Conservation (phyloP, 2,329 filamentous ascomycete genomes). For the Neospermospora avenae region DNA sequence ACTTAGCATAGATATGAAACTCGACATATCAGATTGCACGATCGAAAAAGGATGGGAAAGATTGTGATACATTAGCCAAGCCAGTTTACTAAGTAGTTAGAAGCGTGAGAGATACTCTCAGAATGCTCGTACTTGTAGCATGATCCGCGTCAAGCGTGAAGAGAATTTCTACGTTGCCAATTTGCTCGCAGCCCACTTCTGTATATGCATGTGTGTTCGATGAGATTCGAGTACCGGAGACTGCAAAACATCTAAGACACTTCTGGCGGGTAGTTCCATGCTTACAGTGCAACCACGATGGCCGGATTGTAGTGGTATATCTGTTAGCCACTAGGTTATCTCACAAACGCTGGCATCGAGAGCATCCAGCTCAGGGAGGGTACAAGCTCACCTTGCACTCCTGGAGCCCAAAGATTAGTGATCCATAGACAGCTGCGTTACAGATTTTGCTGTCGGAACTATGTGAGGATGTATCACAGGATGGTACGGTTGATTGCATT, state of each 20-base stretch:
- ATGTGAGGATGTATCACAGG: background rate
- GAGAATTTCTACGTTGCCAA: too few relatives aligned
- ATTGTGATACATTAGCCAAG: too few relatives aligned
- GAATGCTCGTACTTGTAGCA: too few relatives aligned
- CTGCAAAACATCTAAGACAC: background rate
- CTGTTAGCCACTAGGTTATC: too few relatives aligned
- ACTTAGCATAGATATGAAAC: too few relatives aligned
- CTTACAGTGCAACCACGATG: too few relatives aligned
- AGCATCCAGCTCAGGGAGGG: background rate
- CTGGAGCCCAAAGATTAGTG: background rate
- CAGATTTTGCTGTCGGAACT: background rate
- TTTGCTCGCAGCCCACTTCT: background rate
- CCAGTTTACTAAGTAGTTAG: too few relatives aligned
- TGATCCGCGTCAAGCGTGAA: too few relatives aligned
- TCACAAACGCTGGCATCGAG: background rate
- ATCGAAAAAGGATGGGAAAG: too few relatives aligned
- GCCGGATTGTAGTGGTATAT: too few relatives aligned
- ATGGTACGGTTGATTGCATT: background rate
- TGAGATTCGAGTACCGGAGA: background rate
- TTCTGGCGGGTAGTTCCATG: background rate
- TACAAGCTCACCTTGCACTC: background rate
- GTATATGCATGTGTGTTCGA: background rate
- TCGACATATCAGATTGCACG: too few relatives aligned
- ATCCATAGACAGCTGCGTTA: slow-evolving; percentile 9
- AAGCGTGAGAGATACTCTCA: too few relatives aligned